phyloP scores from a whole-genome alignment of 1,284 basidiomycete genomes.

The Trichosporon sp. region DNA sequence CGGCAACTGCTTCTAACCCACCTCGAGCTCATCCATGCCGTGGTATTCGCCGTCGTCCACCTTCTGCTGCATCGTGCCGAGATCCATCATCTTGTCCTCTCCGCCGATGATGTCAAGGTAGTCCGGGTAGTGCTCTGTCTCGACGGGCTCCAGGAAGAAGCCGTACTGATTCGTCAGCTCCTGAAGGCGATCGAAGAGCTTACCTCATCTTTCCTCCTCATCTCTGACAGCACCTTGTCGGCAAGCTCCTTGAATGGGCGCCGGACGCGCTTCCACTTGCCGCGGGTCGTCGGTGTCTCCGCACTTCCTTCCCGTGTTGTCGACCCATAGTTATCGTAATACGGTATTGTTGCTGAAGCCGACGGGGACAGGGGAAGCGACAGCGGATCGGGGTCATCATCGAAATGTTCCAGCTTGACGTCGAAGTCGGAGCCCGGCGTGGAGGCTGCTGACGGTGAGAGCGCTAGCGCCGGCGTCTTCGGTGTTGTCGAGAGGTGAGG shows the following conservation, averaged over 20 bases:
- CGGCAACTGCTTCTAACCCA: slow-evolving; percentile 22
- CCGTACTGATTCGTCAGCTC: slow-evolving; percentile 34
- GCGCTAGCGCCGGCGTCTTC: slow-evolving; percentile 4
- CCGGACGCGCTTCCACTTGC: slow-evolving; percentile 39
- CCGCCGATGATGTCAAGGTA: slow-evolving; percentile 47
- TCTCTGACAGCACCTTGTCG: slow-evolving; percentile 37
- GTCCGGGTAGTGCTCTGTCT: slow-evolving; percentile 41
- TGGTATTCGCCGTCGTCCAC: slow-evolving; percentile 40
- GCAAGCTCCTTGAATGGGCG: slow-evolving; percentile 42
- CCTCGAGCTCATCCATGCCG: slow-evolving; percentile 42
- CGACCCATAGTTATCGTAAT: not conserved
- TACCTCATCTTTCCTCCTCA: slow-evolving; percentile 42
- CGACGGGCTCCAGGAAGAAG: slow-evolving; percentile 45
- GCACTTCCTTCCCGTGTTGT: slow-evolving; percentile 2
- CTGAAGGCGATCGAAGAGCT: slow-evolving; percentile 4
- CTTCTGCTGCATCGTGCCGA: slow-evolving; percentile 49
- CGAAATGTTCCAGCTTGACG: slow-evolving; percentile 13
- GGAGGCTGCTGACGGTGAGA: not conserved
- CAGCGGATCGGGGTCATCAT: slow-evolving; percentile 19
- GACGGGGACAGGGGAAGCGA: slow-evolving; percentile 17
- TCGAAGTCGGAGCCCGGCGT: slow-evolving; percentile 10
- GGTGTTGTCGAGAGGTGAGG: slow-evolving; percentile 19
- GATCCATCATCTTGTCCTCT: slow-evolving; percentile 48
- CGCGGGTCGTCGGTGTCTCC: slow-evolving; percentile 20
- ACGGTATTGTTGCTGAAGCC: not conserved